phyloP scores from a whole-genome alignment of 164 flowering plant species.

The Saururus chinensis region DNA sequence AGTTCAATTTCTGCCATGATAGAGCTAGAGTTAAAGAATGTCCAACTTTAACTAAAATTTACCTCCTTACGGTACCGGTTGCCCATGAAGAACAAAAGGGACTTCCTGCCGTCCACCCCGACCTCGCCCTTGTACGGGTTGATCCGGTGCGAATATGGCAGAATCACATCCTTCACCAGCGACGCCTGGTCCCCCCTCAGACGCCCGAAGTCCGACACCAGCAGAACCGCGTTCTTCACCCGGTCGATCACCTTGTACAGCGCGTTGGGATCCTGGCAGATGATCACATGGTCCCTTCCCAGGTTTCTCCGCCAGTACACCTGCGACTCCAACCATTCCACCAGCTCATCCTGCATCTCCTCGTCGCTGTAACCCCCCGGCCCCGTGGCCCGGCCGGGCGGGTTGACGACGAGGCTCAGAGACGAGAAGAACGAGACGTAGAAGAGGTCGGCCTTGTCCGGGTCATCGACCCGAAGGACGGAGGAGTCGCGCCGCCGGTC shows the following conservation, averaged over 20 bases:
- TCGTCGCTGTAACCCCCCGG: constrained; percentile 56
- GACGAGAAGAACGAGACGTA: constrained; percentile 93
- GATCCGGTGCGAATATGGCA: constrained; percentile 88
- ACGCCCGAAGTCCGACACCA: constrained; percentile 92
- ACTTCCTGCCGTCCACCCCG: constrained; percentile 49
- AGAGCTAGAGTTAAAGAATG: neutral
- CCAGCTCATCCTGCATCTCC: constrained; percentile 66
- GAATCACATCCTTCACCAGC: constrained; percentile 74
- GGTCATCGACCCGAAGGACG: constrained; percentile 53
- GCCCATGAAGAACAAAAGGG: constrained; percentile 90
- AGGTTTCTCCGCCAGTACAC: constrained; percentile 70
- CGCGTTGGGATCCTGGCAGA: constrained; percentile 93
- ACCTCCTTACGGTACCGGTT: constrained; percentile 90
- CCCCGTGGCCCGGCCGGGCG: constrained; percentile 14
- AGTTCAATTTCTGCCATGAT: no score
- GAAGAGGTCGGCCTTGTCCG: constrained; percentile 82
- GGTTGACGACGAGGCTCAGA: constrained; percentile 78
- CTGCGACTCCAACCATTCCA: constrained; percentile 78
- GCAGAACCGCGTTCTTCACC: constrained; percentile 66
- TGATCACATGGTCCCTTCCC: constrained; percentile 90
- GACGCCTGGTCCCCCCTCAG: constrained; percentile 68
- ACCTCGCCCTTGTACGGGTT: constrained; percentile 54
- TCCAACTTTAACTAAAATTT: neutral
- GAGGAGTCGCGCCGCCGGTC: constrained; percentile 29
- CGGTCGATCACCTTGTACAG: constrained; percentile 61